These are phyloP conservation scores for Gastrolobium villosum DNA, from an alignment of 306 rosid species.

Conservation along the genomic window DNA sequence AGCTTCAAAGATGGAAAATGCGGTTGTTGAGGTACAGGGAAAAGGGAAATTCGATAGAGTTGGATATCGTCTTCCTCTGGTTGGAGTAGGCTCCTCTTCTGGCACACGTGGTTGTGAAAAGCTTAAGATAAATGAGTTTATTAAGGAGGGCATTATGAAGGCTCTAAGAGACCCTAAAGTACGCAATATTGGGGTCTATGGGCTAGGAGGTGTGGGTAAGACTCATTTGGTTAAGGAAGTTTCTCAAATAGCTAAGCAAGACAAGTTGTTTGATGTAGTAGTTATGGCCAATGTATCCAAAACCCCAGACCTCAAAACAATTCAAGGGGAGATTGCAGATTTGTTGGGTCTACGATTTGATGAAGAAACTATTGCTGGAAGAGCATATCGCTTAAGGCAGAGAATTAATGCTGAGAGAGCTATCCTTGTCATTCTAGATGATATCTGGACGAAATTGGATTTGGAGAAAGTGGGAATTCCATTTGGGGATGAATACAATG, in stretches of 20 bases:
- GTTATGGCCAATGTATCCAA: neutral
- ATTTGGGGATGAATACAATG: neutral
- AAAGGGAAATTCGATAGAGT: neutral
- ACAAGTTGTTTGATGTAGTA: constrained; percentile 9
- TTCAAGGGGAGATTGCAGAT: neutral
- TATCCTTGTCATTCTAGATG: neutral
- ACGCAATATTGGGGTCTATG: neutral
- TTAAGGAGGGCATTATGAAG: neutral
- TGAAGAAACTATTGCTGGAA: neutral
- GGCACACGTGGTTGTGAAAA: neutral
- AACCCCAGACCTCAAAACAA: neutral
- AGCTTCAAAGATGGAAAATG: neutral
- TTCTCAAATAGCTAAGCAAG: neutral
- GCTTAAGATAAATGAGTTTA: neutral
- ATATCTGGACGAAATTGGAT: neutral
- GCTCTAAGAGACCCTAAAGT: neutral
- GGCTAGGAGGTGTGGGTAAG: neutral
- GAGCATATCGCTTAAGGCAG: neutral
- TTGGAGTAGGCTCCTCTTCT: neutral
- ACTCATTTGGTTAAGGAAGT: neutral
- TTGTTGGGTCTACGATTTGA: neutral
- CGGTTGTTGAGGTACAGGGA: neutral
- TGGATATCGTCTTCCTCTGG: neutral
- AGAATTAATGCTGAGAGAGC: neutral
- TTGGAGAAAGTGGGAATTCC: neutral